Percentiles rank a stretch among this genome's conserved stretches.
phyloP scores from a whole-genome alignment of 23 red algal genomes.

The Gracilaria vermiculophylla region DNA sequence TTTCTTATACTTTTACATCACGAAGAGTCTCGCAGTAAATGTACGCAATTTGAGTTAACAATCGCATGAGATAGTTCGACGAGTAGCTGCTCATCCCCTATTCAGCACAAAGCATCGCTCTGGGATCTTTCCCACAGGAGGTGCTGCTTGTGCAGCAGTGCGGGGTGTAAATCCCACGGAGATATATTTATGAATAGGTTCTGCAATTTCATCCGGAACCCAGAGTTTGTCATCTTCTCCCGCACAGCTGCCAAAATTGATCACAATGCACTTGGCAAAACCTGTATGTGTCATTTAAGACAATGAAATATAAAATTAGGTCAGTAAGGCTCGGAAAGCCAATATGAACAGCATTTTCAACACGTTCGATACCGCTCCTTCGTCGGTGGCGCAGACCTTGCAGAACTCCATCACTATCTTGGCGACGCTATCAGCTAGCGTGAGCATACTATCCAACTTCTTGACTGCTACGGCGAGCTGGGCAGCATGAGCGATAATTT shows the following conservation, averaged over 20 bases:
- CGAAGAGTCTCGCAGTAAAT: neutral
- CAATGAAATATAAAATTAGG: neutral
- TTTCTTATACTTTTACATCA: neutral
- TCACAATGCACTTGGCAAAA: neutral
- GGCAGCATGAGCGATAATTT: neutral
- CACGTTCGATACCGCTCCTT: neutral
- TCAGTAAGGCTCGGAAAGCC: neutral
- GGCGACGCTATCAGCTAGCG: neutral
- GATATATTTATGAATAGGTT: neutral
- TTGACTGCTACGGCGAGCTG: neutral
- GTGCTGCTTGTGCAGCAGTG: neutral
- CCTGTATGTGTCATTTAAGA: neutral
- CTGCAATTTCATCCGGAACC: neutral
- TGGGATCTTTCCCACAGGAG: neutral
- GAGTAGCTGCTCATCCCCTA: neutral
- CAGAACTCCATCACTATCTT: neutral
- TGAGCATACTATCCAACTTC: neutral
- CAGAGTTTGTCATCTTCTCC: neutral
- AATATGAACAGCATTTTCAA: neutral
- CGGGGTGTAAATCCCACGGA: neutral
- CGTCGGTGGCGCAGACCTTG: neutral
- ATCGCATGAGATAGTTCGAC: neutral
- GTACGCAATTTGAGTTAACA: neutral
- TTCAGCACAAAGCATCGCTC: neutral
- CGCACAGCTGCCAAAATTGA: neutral